These are phyloP conservation scores for Dioscorea cayenensis DNA, from an alignment of 116 monocot genomes.

Conservation along the genomic window DNA sequence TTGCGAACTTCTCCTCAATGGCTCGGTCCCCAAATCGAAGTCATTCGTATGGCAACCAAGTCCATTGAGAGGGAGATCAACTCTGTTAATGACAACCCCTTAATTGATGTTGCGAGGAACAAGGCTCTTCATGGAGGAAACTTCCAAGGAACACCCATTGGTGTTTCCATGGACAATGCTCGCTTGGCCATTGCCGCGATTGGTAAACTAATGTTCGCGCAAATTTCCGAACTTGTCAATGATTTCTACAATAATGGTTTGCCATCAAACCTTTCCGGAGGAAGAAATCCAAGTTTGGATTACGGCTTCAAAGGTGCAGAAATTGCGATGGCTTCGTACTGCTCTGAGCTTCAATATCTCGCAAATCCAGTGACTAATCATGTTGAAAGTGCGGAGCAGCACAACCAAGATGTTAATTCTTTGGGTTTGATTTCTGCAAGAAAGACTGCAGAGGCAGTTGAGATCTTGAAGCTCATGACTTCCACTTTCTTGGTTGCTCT, in stretches of 20 bases:
- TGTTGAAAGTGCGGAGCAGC: conserved; percentile 53
- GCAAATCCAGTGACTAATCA: conserved; percentile 50
- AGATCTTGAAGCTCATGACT: conserved; percentile 5
- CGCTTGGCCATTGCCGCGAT: conserved; percentile 56
- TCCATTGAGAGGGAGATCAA: conserved; percentile 66
- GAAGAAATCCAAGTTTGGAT: conserved; percentile 1
- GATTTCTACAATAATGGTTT: conserved; percentile 3
- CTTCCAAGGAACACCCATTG: conserved; percentile 73
- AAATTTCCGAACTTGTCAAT: conserved; percentile 3
- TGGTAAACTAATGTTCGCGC: conserved; percentile 5
- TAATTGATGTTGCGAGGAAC: conserved; percentile 59
- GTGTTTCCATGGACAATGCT: conserved; percentile 70
- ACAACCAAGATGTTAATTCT: conserved; percentile 57
- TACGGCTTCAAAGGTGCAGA: conserved; percentile 34
- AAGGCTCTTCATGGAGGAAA: conserved; percentile 67
- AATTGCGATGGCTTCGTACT: conserved; percentile 55
- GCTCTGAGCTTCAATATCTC: conserved; percentile 46
- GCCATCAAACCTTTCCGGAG: background rate
- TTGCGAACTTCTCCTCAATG: conserved; percentile 60
- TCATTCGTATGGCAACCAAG: conserved; percentile 32
- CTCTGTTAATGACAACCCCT: conserved; percentile 67
- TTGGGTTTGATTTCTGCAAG: background rate
- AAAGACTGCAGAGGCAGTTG: background rate
- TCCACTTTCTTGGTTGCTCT: conserved; percentile 3
- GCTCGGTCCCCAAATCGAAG: conserved; percentile 65